Evolutionary conservation across 2,329 filamentous ascomycete genomes (phyloP), one percentile per base, ranked within the genome.

Genomic region (Amphichorda felina): DNA sequence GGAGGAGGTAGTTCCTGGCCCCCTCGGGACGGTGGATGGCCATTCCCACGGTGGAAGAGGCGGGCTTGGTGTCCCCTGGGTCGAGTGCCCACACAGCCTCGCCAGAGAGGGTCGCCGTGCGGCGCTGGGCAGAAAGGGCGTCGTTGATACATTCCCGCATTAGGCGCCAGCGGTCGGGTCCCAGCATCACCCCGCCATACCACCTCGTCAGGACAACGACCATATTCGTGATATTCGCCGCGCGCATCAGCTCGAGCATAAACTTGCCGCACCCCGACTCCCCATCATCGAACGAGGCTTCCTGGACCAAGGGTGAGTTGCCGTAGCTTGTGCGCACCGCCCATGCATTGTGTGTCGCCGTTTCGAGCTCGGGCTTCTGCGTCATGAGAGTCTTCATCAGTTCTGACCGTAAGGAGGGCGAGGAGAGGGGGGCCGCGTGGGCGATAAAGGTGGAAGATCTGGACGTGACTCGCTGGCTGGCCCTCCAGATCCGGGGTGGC

Each of bases 1-100:
- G 70, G 14, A 74, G 50, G 22, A 76, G 60, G 46, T 76, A 79
- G 33, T 61, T 60, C 35, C 66, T 61, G 9, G 85, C 83, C 5
- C 70, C 70, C 48, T 89, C 78, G 1, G 87, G 79, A 14, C 74
- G 74, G 47, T 87, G 78, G 17, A 89, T 81, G 2, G 82, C 78
- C 57, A 91, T 73, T 2, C 73, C 70, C 13, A 56, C 52, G 19
- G 56, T 56, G 4, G 58, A 53, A 31, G 53, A 56, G 4, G 47
- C 41, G n/a, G 56, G 53, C 34, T 55, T 62, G 54, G 64, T 63
- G 5, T 64, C 64, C 40, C 75, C 68, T 1, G 69, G 49, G 43
- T 79, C 72, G 11, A 79, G 53, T 0, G 69, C 75, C 75, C 75
- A 79, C 2, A 78, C 55, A 3, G 75, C 68, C 41, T 77, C 73